Evolutionary conservation across 75 land plant species (phyloP), one percentile per base, ranked within the genome.

Genomic region (Ceratopteris richardii): DNA sequence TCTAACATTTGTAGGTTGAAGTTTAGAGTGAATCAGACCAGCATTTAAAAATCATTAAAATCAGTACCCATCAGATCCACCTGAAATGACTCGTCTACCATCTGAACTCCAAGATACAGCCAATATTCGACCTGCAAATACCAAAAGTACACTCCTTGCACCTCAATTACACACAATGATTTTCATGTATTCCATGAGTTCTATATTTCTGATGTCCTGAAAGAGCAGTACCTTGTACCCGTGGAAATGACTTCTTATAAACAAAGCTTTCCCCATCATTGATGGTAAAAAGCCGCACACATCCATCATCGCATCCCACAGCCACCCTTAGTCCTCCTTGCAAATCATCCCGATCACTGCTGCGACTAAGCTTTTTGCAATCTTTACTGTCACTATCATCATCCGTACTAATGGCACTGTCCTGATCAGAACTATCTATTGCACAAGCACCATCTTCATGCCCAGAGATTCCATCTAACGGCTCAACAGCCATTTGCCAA

Each of bases 51-150:
- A 52, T 52, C 3, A 48, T 6, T 21, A 48, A 52, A 52, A 52
- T 52, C 29, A 83, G 51, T 82, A 95, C 99, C 99, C 99, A 77
- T 95, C 93, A 61, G 97, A 90, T 23, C 93, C 86, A 50, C 99
- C 99, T 51, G 86, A 79, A 66, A 71, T 80, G 22, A 95, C 65
- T 47, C 56, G 20, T 31, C 64, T 73, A 36, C 75, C 77, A 71
- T 87, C 81, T 19, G 55, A 52, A 58, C 82, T 77, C 99, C 99
- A 95, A 30, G 86, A 79, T 39, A 95, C 99, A 66, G 86, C 77
- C 61, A 95, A 65, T 54, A 74, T 56, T 14, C 90, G 82, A 7
- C 99, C 99, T 95, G 79, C 13, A 5, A n/a, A 18, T 21, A 46
- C 3, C 22, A 46, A 5, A 46, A 3, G 3, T 33, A 9, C 37